Evolutionary conservation across 129 eudicot species (phyloP), one percentile per base, ranked within the genome.

Genomic region (Dittrichia graveolens): DNA sequence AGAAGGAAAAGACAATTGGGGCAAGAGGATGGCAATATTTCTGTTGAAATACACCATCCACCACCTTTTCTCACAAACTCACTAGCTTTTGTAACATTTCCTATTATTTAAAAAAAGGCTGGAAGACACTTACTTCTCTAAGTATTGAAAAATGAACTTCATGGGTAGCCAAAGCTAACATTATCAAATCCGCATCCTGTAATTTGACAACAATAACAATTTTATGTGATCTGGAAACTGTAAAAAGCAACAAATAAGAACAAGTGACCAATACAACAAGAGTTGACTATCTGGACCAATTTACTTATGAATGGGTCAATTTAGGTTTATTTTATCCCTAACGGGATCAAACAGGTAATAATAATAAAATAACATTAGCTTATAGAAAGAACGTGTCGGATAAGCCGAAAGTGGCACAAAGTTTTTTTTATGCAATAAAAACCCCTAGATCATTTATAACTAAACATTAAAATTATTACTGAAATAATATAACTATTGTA

Each of bases 101-200:
- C 18, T 31, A 41, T 9, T 59, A 40, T 9, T 67, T 69, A 61
- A 67, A 61, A 67, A 61, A 59, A 44, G 48, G 67, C 18, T 41
- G 12, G 8, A 59, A 7, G 16, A 62, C 24, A 65, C 85, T 45
- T 67, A 89, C 97, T 91, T 91, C 96, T 84, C 97, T 86, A 72
- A 91, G 91, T 66, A 91, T 91, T 12, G 96, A 91, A 70, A 88
- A 88, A 79, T 88, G 96, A 79, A 91, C 85, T 83, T 91, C 97
- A 67, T 91, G 96, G 60, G 97, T 86, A 52, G 97, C 96, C 83
- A 88, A 71, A 65, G 87, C 96, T 78, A 91, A 72, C 97, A 91
- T 91, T 75, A 91, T 88, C 74, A 91, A 65, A 85, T 88, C 96
- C 6, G 96, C 97, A 79, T 91, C 97, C 97, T 91, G 84, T 80